Conservation (phyloP, 1,139 yeast genomes). For the Blastobotrys malaysiensis region DNA sequence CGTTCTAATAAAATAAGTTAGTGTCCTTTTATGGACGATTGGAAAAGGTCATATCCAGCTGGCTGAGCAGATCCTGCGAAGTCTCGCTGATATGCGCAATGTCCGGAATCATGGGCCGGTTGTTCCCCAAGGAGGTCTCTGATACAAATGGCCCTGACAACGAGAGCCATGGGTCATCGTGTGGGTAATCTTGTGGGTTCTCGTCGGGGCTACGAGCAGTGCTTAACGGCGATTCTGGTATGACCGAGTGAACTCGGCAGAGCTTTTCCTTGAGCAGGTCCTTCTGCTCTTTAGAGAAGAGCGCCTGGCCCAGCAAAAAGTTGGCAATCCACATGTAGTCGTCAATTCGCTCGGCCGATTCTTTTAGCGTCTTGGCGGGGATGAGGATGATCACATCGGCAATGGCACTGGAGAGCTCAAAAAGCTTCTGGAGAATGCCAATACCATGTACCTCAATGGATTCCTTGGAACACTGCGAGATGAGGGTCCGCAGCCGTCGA, state of each 20-base stretch:
- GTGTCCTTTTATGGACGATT: background rate
- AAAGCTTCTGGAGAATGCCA: conserved; percentile 16
- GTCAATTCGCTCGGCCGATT: conserved; percentile 12
- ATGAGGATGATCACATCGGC: conserved; percentile 19
- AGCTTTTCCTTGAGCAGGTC: conserved; percentile 15
- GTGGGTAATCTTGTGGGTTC: conserved; percentile 4
- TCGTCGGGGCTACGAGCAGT: background rate
- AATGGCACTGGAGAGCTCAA: conserved; percentile 18
- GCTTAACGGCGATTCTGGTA: background rate
- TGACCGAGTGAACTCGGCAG: conserved; percentile 4
- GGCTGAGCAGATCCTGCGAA: conserved; percentile 5
- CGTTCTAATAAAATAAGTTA: background rate
- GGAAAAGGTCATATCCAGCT: background rate
- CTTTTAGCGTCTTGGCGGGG: conserved; percentile 13
- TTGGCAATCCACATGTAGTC: conserved; percentile 19
- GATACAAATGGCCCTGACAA: background rate
- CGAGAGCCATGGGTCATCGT: conserved; percentile 8
- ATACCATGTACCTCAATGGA: conserved; percentile 20
- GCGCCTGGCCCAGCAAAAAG: conserved; percentile 16
- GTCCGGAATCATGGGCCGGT: conserved; percentile 2
- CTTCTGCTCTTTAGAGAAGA: conserved; percentile 14
- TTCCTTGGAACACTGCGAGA: conserved; percentile 11
- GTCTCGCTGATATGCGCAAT: conserved; percentile 2
- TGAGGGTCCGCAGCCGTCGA: conserved; percentile 13
- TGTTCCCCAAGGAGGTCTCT: background rate